Evolutionary conservation across 1,139 yeast genomes (phyloP).

Genomic region (Pneumocystis sp.): DNA sequence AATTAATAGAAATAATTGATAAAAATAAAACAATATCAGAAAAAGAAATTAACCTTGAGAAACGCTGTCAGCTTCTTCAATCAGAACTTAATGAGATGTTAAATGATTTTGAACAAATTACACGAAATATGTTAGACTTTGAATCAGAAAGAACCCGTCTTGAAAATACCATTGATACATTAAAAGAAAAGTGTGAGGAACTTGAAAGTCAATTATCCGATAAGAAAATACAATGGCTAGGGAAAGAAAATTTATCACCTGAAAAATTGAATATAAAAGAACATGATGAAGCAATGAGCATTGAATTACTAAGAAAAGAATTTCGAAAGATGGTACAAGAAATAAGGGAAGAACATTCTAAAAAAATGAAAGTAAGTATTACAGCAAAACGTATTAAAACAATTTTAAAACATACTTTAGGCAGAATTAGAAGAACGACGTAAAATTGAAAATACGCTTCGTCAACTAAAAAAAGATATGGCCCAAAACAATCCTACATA

Average conservation of each 20-base stretch:
- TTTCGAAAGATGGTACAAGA: slow-evolving; percentile 15
- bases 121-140: slow-evolving; percentile 10
- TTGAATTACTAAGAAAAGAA: slow-evolving; percentile 14
- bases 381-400: neutral
- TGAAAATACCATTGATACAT: slow-evolving; percentile 11
- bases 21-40: neutral
- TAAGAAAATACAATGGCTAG: slow-evolving; percentile 12
- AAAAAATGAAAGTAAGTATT: slow-evolving; percentile 5
- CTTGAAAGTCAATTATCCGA: slow-evolving; percentile 15
- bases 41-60: slow-evolving; percentile 1
- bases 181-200: slow-evolving; percentile 11
- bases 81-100: slow-evolving; percentile 13
- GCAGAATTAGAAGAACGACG: slow-evolving; percentile 16
- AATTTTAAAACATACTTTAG: neutral
- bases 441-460: slow-evolving; percentile 13
- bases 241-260: neutral
- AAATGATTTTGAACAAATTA: slow-evolving; percentile 12
- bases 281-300: slow-evolving; percentile 8
- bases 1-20: neutral
- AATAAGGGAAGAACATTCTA: slow-evolving; percentile 13
- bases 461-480: slow-evolving; percentile 10
- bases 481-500: slow-evolving; percentile 5
- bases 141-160: slow-evolving; percentile 13
- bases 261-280: slow-evolving; percentile 1
- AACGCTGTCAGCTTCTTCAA: slow-evolving; percentile 10